These are phyloP conservation scores for Anastatica hierochuntica DNA, from an alignment of 345 rosid genomes.

Conservation along the genomic window DNA sequence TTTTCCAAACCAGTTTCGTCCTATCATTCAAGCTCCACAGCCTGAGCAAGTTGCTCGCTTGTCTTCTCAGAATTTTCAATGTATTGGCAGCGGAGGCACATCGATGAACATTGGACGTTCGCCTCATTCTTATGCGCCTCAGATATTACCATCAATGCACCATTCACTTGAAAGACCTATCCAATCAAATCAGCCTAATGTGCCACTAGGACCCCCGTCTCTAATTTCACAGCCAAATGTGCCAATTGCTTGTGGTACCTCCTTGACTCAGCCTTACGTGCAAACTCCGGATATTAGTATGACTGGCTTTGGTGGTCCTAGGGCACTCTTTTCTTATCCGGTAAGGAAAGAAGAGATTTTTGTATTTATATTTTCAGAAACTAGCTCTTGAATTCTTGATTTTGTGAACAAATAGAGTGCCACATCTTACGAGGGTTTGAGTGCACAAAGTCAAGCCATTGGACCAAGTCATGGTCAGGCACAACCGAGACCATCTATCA, in stretches of 20 bases:
- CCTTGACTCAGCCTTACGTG: constrained; percentile 40
- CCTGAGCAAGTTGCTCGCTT: constrained; percentile 52
- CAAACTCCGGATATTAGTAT: constrained; percentile 40
- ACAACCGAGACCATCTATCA: constrained; percentile 34
- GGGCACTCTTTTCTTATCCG: constrained; percentile 47
- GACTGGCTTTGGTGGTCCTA: constrained; percentile 48
- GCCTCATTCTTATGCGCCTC: constrained; percentile 55
- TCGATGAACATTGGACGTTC: constrained; percentile 58
- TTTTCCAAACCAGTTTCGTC: constrained; percentile 53
- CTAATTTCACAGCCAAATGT: constrained; percentile 43
- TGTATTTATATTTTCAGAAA: constrained; percentile 12
- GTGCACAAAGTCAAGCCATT: constrained; percentile 42
- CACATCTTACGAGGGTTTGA: constrained; percentile 45
- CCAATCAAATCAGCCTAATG: constrained; percentile 46
- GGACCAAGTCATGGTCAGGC: constrained; percentile 43
- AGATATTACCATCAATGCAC: constrained; percentile 52
- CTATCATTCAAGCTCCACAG: constrained; percentile 47
- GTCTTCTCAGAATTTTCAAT: constrained; percentile 67
- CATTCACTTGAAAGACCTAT: constrained; percentile 54
- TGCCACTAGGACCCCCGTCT: constrained; percentile 41
- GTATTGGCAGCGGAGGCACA: constrained; percentile 44
- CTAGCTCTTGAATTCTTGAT: constrained; percentile 3
- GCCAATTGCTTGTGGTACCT: constrained; percentile 40
- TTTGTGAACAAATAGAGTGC: constrained; percentile 45
- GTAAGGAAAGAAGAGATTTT: constrained; percentile 35